Base-by-base conservation (phyloP, 192 early-diverging fungal species). In the Linnemannia elongata region DNA sequence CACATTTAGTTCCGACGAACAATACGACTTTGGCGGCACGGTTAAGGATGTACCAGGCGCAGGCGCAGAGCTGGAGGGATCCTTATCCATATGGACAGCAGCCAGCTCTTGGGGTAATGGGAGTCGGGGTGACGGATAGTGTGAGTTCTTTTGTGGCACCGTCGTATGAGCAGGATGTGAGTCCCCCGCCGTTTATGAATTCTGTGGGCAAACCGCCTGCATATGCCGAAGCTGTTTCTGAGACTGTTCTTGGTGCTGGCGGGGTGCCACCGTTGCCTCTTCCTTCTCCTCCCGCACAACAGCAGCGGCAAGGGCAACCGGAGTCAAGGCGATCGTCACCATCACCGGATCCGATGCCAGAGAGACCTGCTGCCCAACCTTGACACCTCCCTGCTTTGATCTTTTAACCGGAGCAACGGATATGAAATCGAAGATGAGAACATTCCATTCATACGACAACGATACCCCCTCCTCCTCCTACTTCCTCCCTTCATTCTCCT, bases 131-230 rank as follows among this genome's bases (percentile, higher is more conserved):
- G 17, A 22, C 49, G 49, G 70, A 39, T 1, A 86, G 84, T 47
- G 39, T 74, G 5, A 72, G 22, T 41, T 81, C 71, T 0, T 81
- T 81, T 60, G 78, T 81, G 30, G 79, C 75, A 7, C 84, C 84
- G 2, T 77, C 75, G 0, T 86, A 81, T 68, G 69, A 81, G 18
- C 74, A 80, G 9, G 84, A 86, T 70, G 79, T 81, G 55, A 86
- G 79, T 70, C 84, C 75, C 10, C 84, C 84, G 0, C 79, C 84
- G 27, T 86, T 86, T 30, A 73, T 81, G 79, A 69, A 6, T 3
- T 27, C 30, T 39, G 17, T 45, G 1, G 83, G 78, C 4, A 85
- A 85, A 41, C 83, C 83, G 2, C 77, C 75, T 17, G 27, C 79
- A 0, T 86, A 86, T 77, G 78, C 54, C 4, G 84, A 80, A 5